A percentile compares a stretch with the other conserved stretches of the same genome.
These are phyloP conservation scores for Nicotiana attenuata DNA, from an alignment of 257 asterid genomes.

Conservation along the genomic window DNA sequence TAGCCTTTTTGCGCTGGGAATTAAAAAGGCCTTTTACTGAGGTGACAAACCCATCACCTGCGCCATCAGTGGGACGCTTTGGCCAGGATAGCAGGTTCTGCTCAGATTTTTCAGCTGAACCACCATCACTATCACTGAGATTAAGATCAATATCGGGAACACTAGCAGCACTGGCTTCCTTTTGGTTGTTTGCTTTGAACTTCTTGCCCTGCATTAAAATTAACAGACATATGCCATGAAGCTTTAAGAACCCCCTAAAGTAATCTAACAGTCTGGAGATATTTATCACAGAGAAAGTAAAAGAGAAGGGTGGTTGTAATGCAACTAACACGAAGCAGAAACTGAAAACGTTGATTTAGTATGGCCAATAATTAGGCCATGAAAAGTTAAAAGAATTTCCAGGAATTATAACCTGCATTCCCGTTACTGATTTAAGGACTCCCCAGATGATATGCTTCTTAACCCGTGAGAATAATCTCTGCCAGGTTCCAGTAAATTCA, in stretches of 20 bases:
- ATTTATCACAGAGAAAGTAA: background rate
- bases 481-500: constrained; percentile 98
- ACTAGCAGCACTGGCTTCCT: constrained; percentile 34
- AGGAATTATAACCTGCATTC: constrained; percentile 77
- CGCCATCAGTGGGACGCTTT: constrained; percentile 83
- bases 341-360: background rate
- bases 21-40: constrained; percentile 90
- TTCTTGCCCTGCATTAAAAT: constrained; percentile 71
- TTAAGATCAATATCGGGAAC: constrained; percentile 65
- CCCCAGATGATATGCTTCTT: constrained; percentile 99
- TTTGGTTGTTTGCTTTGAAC: constrained; percentile 61
- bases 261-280: background rate
- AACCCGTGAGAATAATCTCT: constrained; percentile 94
- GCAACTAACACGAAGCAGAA: background rate
- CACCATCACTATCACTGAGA: constrained; percentile 93
- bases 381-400: background rate
- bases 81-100: constrained; percentile 63
- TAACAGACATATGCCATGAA: background rate
- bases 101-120: constrained; percentile 70
- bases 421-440: constrained; percentile 96
- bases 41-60: constrained; percentile 96
- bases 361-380: background rate
- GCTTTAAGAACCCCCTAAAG: background rate
- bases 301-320: background rate
- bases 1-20: constrained; percentile 91